Percentiles rank a stretch among this genome's conserved stretches.
phyloP scores from a whole-genome alignment of 352 stramenopile genomes.

The Phytophthora kernoviae region DNA sequence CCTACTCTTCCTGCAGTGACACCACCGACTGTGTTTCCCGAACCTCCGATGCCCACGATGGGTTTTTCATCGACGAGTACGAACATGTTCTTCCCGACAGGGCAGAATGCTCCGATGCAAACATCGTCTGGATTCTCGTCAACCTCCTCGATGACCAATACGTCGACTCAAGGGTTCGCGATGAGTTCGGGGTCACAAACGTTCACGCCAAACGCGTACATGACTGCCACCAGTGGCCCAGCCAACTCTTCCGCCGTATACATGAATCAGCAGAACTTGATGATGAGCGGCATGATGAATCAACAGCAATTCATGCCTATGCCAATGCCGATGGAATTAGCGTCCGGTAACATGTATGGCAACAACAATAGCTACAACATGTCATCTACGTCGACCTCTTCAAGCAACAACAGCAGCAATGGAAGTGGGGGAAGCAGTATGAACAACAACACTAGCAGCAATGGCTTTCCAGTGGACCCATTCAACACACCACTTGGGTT shows the following conservation, averaged over 20 bases:
- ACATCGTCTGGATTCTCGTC: conserved; percentile 26
- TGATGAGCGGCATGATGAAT: conserved; percentile 63
- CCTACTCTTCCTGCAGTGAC: conserved; percentile 24
- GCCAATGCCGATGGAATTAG: conserved; percentile 57
- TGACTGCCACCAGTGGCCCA: conserved; percentile 29
- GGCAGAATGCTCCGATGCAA: conserved; percentile 33
- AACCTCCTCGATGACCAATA: conserved; percentile 35
- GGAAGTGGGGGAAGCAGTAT: conserved; percentile 23
- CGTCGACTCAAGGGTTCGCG: conserved; percentile 35
- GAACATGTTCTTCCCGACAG: conserved; percentile 44
- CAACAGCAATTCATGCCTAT: conserved; percentile 74
- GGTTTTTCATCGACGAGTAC: conserved; percentile 28
- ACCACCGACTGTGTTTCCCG: conserved; percentile 48
- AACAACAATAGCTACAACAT: conserved; percentile 42
- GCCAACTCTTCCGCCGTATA: conserved; percentile 28
- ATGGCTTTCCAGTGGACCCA: conserved; percentile 59
- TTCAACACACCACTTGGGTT: conserved; percentile 69
- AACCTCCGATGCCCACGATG: conserved; percentile 44
- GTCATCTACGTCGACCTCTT: conserved; percentile 21
- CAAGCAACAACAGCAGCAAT: conserved; percentile 14
- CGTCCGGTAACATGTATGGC: conserved; percentile 51
- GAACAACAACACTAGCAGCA: conserved; percentile 20
- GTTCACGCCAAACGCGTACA: conserved; percentile 51
- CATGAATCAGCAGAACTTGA: conserved; percentile 56
- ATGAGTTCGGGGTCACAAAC: conserved; percentile 38